A percentile compares a stretch with the other conserved stretches of the same genome.
These are phyloP conservation scores for Yamadazyma diospyri DNA, from an alignment of 1,139 yeast genomes.

Conservation along the genomic window DNA sequence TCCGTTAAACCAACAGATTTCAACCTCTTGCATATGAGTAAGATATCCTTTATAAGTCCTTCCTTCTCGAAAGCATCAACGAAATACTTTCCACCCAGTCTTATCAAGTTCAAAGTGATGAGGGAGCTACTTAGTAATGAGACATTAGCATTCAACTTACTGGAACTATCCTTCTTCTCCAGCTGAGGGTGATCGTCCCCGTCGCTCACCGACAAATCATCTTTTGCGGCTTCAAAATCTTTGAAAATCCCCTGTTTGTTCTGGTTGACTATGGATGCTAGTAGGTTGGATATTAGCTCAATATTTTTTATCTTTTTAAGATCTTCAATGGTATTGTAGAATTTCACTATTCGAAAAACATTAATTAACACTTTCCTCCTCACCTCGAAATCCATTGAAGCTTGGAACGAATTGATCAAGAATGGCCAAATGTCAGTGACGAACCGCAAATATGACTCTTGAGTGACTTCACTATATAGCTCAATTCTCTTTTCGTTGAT, in stretches of 20 bases:
- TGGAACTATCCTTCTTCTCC: conserved; percentile 7
- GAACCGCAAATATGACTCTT: conserved; percentile 37
- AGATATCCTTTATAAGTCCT: conserved; percentile 61
- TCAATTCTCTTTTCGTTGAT: conserved; percentile 28
- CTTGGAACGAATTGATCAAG: conserved; percentile 67
- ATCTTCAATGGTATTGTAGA: conserved; percentile 20
- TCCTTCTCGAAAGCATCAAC: conserved; percentile 60
- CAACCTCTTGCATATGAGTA: conserved; percentile 18
- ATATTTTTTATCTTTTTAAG: conserved; percentile 18
- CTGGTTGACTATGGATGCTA: conserved; percentile 73
- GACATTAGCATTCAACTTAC: conserved; percentile 12
- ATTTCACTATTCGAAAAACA: conserved; percentile 50
- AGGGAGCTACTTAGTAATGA: conserved; percentile 12
- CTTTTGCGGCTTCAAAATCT: conserved; percentile 13
- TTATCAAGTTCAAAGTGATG: conserved; percentile 13
- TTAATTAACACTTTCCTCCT: conserved; percentile 59
- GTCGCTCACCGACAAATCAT: conserved; percentile 5
- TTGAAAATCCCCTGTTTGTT: conserved; percentile 30
- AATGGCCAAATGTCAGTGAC: conserved; percentile 53
- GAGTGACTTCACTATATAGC: conserved; percentile 20
- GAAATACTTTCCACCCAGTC: conserved; percentile 17
- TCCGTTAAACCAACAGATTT: conserved; percentile 9
- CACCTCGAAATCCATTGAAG: conserved; percentile 67
- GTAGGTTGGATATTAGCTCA: conserved; percentile 41
- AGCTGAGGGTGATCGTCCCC: conserved; percentile 6